Percentiles rank a stretch among this genome's conserved stretches.
Evolutionary conservation across 805 yeast genomes (phyloP).

Genomic region (Teunomyces tritomae): DNA sequence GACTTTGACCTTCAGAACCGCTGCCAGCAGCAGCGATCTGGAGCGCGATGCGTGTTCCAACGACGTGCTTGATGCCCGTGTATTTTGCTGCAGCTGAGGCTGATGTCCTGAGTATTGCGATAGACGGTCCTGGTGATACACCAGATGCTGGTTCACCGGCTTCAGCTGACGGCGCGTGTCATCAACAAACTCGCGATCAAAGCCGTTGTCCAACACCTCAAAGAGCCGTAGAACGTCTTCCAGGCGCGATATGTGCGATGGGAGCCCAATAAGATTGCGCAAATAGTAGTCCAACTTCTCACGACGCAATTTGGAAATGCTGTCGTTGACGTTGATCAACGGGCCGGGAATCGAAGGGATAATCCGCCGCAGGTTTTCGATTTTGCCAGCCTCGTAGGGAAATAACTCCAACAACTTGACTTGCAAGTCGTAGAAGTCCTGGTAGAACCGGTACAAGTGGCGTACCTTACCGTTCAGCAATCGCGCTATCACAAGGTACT

Average conservation of each 20-base stretch:
- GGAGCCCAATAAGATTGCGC: constrained; percentile 63
- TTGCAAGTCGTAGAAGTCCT: constrained; percentile 94
- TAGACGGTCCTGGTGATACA: constrained; percentile 50
- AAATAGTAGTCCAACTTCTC: constrained; percentile 54
- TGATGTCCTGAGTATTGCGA: constrained; percentile 45
- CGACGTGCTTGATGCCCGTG: constrained; percentile 1
- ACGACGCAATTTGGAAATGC: constrained; percentile 51
- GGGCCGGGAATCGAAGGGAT: constrained; percentile 98
- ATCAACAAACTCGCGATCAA: constrained; percentile 49
- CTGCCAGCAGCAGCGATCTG: constrained; percentile 10
- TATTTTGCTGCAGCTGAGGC: constrained; percentile 6
- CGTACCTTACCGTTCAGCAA: constrained; percentile 67
- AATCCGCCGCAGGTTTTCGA: constrained; percentile 69
- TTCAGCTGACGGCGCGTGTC: constrained; percentile 23
- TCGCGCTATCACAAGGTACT: constrained; percentile 73
- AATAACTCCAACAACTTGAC: constrained; percentile 75
- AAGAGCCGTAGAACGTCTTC: constrained; percentile 70
- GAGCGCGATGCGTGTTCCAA: constrained; percentile 15
- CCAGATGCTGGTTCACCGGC: constrained; percentile 38
- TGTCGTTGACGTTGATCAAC: constrained; percentile 82
- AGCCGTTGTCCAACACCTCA: constrained; percentile 55
- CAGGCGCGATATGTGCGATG: constrained; percentile 70
- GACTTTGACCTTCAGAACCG: constrained; percentile 48
- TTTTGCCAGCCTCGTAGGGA: constrained; percentile 91
- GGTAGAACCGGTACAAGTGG: constrained; percentile 82